Evolutionary conservation across 768 basidiomycete genomes (phyloP).

Genomic region (Boletus coccyginus): DNA sequence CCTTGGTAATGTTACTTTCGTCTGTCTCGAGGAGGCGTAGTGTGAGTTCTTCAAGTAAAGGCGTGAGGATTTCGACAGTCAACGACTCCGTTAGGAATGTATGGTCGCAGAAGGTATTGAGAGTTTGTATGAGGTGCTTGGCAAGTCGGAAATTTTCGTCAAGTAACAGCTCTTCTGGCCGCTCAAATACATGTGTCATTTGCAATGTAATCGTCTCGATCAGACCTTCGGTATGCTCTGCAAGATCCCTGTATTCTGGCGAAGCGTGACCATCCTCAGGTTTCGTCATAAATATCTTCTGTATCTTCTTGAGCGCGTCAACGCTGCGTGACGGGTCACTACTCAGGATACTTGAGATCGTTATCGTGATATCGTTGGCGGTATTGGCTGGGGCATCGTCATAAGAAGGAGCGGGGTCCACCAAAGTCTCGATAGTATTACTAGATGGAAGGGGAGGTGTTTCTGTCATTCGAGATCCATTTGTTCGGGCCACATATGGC

Average conservation of each 20-base stretch:
- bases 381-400: conserved; percentile 14
- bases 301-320: conserved; percentile 90
- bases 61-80: conserved; percentile 79
- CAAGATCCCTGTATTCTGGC: conserved; percentile 70
- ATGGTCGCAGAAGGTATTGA: conserved; percentile 94
- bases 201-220: conserved; percentile 89
- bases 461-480: conserved; percentile 15
- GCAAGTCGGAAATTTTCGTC: conserved; percentile 89
- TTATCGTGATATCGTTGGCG: conserved; percentile 67
- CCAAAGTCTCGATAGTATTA: conserved; percentile 32
- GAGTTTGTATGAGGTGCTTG: conserved; percentile 95
- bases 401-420: conserved; percentile 30
- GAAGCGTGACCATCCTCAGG: conserved; percentile 71
- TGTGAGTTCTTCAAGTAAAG: conserved; percentile 89
- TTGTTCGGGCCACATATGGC: conserved; percentile 23
- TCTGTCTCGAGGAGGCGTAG: conserved; percentile 91
- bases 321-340: conserved; percentile 84
- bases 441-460: conserved; percentile 19
- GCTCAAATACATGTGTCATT: conserved; percentile 90
- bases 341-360: conserved; percentile 86
- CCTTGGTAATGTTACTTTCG: conserved; percentile 74
- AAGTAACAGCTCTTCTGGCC: conserved; percentile 65
- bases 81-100: conserved; percentile 82
- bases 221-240: conserved; percentile 78
- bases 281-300: conserved; percentile 76